Evolutionary conservation across 1,139 yeast species (phyloP).

Genomic region (Magnusiomyces starmeri): DNA sequence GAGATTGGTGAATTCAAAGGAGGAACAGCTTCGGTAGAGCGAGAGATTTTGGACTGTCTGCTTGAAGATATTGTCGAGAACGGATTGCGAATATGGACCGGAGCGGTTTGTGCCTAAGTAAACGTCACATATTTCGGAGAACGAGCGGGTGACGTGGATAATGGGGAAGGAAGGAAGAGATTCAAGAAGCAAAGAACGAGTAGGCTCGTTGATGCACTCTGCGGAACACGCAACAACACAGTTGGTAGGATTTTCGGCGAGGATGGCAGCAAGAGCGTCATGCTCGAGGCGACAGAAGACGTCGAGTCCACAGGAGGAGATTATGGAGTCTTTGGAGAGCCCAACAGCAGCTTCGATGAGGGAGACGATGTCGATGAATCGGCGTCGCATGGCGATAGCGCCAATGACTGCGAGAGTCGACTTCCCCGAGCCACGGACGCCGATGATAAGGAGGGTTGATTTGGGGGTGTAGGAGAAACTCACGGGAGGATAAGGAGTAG

Average conservation of each 20-base stretch:
- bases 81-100: background rate
- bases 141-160: conserved; percentile 18
- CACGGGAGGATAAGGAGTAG: background rate
- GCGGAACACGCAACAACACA: conserved; percentile 18
- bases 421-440: conserved; percentile 19
- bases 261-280: conserved; percentile 13
- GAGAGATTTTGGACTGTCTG: conserved; percentile 13
- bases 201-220: conserved; percentile 15
- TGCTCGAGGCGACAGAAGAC: conserved; percentile 14
- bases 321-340: conserved; percentile 13
- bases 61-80: conserved; percentile 15
- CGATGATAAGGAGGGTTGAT: conserved; percentile 18
- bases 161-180: conserved; percentile 16
- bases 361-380: conserved; percentile 18
- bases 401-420: conserved; percentile 20
- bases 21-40: conserved; percentile 18
- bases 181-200: conserved; percentile 9
- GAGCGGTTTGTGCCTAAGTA: background rate
- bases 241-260: conserved; percentile 15
- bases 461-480: conserved; percentile 1
- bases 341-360: conserved; percentile 17
- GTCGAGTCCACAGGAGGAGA: conserved; percentile 13
- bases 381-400: conserved; percentile 18
- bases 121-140: conserved; percentile 17
- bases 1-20: conserved; percentile 20